Evolutionary conservation across 2,329 filamentous ascomycete species (phyloP), one percentile per base, ranked within the genome.

Genomic region (Phaeosphaeria sp.): DNA sequence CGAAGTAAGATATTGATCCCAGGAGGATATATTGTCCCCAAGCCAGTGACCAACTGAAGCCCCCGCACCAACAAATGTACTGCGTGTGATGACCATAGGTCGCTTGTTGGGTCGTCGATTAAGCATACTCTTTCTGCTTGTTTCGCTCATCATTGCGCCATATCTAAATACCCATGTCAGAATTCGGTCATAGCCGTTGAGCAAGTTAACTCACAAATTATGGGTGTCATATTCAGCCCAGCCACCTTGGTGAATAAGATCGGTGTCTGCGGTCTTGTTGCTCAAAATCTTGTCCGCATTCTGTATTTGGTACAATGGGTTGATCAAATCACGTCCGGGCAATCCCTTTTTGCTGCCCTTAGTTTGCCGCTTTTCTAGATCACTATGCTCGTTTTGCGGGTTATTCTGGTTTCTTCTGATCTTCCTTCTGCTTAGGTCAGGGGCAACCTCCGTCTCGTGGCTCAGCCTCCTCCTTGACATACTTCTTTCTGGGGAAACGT

Each of bases 31-130:
- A 48, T 83, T 83, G 67, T 87, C 85, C 4, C 85, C 85, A 2
- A 85, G 77, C 85, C 85, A 87, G 63, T 87, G 84, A 11, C 84
- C 85, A 33, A 86, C 83, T 39, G 84, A 77, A 21, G 77, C 71
- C 1, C 90, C 90, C 1, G 89, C 88, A 7, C 91, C 90, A 15
- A 89, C 86, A 70, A 90, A 93, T 0, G 90, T 93, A 46, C 87
- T 89, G n/a, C 90, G 86, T 0, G 90, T 92, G 66, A 94, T 91
- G 54, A 93, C 80, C 63, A 93, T 71, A 1, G 90, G 89, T 0
- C 90, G 84, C 13, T 86, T 79, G 1, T 76, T 73, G 0, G 90
- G 89, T 0, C 89, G 84, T n/a, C 89, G 84, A n/a, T 81, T 78
- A 10, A 86, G 76, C 89, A 93, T 90, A 5, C 90, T 88, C n/a